These are phyloP conservation scores for Termitomyces sp. DNA, from an alignment of 768 basidiomycete species.

Conservation along the genomic window DNA sequence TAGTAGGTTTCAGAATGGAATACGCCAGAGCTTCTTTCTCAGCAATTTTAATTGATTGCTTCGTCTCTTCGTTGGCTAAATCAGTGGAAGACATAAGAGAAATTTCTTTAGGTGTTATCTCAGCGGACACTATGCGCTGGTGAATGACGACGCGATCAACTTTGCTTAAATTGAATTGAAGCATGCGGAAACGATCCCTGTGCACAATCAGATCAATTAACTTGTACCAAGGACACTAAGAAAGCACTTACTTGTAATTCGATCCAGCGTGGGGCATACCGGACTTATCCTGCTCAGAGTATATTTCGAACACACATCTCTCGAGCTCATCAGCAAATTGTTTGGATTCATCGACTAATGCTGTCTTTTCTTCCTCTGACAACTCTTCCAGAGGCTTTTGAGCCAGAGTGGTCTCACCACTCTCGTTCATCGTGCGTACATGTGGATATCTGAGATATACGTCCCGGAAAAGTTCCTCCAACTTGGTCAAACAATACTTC, in stretches of 20 bases:
- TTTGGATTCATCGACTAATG: slow-evolving; percentile 53
- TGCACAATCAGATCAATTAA: neutral
- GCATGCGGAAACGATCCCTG: slow-evolving; percentile 89
- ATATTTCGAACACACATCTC: slow-evolving; percentile 68
- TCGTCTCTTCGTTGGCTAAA: slow-evolving; percentile 81
- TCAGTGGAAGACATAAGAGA: slow-evolving; percentile 87
- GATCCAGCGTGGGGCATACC: slow-evolving; percentile 59
- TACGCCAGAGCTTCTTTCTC: slow-evolving; percentile 82
- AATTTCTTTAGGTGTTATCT: slow-evolving; percentile 67
- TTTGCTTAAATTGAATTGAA: slow-evolving; percentile 85
- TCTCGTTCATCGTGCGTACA: slow-evolving; percentile 31
- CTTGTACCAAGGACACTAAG: neutral
- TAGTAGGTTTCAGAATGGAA: slow-evolving; percentile 74
- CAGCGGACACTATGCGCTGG: slow-evolving; percentile 66
- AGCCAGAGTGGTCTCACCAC: slow-evolving; percentile 23
- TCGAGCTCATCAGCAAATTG: slow-evolving; percentile 73
- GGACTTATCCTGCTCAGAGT: slow-evolving; percentile 73
- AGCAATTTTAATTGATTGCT: slow-evolving; percentile 77
- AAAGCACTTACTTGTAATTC: slow-evolving; percentile 71
- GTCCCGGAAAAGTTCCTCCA: slow-evolving; percentile 66
- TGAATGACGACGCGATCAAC: slow-evolving; percentile 77
- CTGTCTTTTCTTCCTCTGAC: slow-evolving; percentile 56
- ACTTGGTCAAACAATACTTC: slow-evolving; percentile 76
- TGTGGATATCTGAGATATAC: slow-evolving; percentile 73
- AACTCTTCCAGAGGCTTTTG: slow-evolving; percentile 51